These are phyloP conservation scores for Entoloma clypeatum DNA, from an alignment of 1,284 basidiomycete species.

Conservation along the genomic window DNA sequence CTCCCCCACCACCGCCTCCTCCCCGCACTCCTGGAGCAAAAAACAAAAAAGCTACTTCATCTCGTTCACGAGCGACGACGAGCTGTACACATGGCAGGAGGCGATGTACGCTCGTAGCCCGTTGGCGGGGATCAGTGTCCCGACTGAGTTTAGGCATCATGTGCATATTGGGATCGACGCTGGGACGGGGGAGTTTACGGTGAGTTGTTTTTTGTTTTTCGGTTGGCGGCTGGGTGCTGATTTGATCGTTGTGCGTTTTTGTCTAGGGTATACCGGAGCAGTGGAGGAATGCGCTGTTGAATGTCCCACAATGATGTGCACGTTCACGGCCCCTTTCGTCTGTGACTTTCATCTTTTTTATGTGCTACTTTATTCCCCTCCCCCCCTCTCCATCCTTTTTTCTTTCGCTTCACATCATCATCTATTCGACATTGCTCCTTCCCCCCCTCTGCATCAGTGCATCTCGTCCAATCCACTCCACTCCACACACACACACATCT, in stretches of 20 bases:
- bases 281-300: constrained; percentile 17
- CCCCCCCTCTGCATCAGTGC: too few species aligned
- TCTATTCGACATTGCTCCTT: too few species aligned
- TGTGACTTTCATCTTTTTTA: neutral
- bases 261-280: constrained; percentile 22
- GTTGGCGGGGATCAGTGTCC: constrained; percentile 25
- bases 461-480: too few species aligned
- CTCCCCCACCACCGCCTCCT: too few species aligned
- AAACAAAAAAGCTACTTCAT: constrained; percentile 30
- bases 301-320: constrained; percentile 5
- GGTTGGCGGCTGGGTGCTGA: neutral
- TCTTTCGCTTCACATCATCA: too few species aligned
- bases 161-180: constrained; percentile 31
- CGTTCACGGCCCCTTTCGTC: neutral
- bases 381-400: too few species aligned
- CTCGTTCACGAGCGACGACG: constrained; percentile 26
- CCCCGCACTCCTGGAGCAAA: constrained; percentile 28
- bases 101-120: constrained; percentile 25
- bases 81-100: constrained; percentile 28
- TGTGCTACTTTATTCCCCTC: too few species aligned
- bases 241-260: neutral
- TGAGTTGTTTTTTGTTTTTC: constrained; percentile 14
- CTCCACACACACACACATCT: too few species aligned
- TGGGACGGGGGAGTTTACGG: constrained; percentile 25
- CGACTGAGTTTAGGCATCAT: constrained; percentile 30